Evolutionary conservation across 345 rosid genomes (phyloP).

Genomic region (Pugionium dolabratum): DNA sequence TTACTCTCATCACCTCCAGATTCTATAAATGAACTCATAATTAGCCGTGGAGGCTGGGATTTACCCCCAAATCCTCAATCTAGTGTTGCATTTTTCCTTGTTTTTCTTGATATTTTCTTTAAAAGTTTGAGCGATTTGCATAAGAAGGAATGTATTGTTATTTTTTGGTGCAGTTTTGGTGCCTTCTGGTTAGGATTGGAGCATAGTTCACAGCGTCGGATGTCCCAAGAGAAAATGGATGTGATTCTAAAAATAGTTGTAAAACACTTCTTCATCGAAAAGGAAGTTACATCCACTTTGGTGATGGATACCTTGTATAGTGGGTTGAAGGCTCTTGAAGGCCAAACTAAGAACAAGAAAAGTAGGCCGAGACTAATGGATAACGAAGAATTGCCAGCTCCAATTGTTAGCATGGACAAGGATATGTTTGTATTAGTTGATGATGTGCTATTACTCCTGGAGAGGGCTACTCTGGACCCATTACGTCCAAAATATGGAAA

Average conservation of each 20-base stretch:
- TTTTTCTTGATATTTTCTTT: background rate
- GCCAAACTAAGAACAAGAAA: constrained; percentile 66
- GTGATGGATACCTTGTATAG: constrained; percentile 98
- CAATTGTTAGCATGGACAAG: constrained; percentile 68
- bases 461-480: constrained; percentile 83
- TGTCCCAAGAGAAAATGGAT: constrained; percentile 86
- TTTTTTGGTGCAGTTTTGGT: constrained; percentile 61
- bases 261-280: constrained; percentile 84
- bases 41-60: background rate
- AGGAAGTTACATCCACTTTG: constrained; percentile 95
- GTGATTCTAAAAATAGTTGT: constrained; percentile 78
- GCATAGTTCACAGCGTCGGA: constrained; percentile 59
- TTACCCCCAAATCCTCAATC: background rate
- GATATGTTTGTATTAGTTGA: constrained; percentile 82
- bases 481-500: constrained; percentile 85
- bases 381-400: constrained; percentile 70
- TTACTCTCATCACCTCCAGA: background rate
- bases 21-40: constrained; percentile 11
- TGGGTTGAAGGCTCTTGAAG: constrained; percentile 94
- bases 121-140: constrained; percentile 14
- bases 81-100: background rate
- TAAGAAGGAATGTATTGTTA: constrained; percentile 18
- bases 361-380: constrained; percentile 55
- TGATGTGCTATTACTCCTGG: constrained; percentile 69
- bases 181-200: constrained; percentile 86